phyloP scores from a whole-genome alignment of 164 flowering plant genomes.

The Annona cherimola region DNA sequence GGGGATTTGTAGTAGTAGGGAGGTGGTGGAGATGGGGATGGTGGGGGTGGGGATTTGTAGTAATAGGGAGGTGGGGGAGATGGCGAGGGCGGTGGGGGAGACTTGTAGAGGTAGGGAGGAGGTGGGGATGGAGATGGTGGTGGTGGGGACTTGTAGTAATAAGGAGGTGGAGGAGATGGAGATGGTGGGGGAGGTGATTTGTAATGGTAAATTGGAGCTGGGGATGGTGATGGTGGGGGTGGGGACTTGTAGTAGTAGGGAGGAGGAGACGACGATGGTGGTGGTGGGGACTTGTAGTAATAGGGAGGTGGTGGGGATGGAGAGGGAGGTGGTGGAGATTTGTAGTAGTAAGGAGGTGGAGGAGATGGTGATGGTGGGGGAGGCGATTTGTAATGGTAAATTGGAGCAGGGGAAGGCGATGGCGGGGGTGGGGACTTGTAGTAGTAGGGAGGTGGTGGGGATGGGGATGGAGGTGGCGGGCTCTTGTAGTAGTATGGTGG shows the following conservation, averaged over 20 bases:
- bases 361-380: conserved; percentile 34
- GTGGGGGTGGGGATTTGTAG: conserved; percentile 27
- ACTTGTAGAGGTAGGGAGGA: conserved; percentile 27
- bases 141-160: conserved; percentile 26
- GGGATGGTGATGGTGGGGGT: conserved; percentile 31
- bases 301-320: conserved; percentile 18
- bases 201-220: no score
- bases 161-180: conserved; percentile 18
- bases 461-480: conserved; percentile 18
- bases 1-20: conserved; percentile 30
- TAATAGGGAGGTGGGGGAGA: conserved; percentile 12
- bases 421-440: conserved; percentile 27
- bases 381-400: conserved; percentile 15
- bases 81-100: conserved; percentile 27
- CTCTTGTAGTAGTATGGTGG: conserved; percentile 24
- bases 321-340: conserved; percentile 27
- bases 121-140: conserved; percentile 18
- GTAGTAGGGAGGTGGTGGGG: conserved; percentile 12
- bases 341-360: conserved; percentile 13
- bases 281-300: conserved; percentile 28
- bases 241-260: conserved; percentile 24
- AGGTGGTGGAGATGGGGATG: conserved; percentile 28
- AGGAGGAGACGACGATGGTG: conserved; percentile 17
- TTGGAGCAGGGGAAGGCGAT: conserved; percentile 4
- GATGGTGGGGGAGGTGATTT: conserved; percentile 43